A percentile compares a stretch with the other conserved stretches of the same genome.
These are phyloP conservation scores for Alternaria burnsii DNA, from an alignment of 2,329 filamentous ascomycete genomes.

Conservation along the genomic window DNA sequence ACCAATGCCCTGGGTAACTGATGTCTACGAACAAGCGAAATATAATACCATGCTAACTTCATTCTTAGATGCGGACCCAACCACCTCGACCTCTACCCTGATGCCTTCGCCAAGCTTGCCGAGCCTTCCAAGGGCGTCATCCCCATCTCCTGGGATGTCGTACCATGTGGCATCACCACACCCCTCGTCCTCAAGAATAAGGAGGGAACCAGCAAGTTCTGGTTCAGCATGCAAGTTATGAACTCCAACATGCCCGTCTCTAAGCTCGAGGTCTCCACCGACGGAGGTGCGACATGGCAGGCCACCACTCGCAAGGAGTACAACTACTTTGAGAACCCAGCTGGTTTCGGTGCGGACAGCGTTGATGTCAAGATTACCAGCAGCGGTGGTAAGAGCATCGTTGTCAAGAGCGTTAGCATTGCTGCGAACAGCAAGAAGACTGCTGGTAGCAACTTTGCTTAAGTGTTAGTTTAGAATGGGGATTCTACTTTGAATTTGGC, in stretches of 20 bases:
- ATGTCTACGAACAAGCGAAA: background rate
- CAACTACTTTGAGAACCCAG: constrained; percentile 69
- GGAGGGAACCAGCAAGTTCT: constrained; percentile 60
- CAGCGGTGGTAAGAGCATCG: constrained; percentile 59
- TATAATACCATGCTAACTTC: background rate
- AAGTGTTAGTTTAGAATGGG: background rate
- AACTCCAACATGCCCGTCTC: constrained; percentile 67
- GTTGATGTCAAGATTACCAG: constrained; percentile 67
- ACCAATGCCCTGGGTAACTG: constrained; percentile 60
- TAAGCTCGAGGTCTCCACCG: constrained; percentile 67
- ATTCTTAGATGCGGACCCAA: constrained; percentile 56
- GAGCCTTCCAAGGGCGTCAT: constrained; percentile 59
- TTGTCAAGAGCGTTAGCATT: constrained; percentile 62
- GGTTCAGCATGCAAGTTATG: constrained; percentile 71
- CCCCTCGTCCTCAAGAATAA: constrained; percentile 64
- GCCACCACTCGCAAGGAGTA: constrained; percentile 60
- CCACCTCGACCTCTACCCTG: constrained; percentile 65
- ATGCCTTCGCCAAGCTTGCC: constrained; percentile 60
- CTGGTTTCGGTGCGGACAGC: constrained; percentile 63
- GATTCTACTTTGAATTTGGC: background rate
- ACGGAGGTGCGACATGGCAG: constrained; percentile 67
- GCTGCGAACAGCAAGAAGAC: constrained; percentile 40
- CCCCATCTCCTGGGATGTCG: constrained; percentile 59
- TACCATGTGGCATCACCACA: constrained; percentile 61
- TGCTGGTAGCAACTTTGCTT: constrained; percentile 45